A percentile compares a stretch with the other conserved stretches of the same genome.
Conservation (phyloP, 768 basidiomycete species). For the Termitomyces sp. region DNA sequence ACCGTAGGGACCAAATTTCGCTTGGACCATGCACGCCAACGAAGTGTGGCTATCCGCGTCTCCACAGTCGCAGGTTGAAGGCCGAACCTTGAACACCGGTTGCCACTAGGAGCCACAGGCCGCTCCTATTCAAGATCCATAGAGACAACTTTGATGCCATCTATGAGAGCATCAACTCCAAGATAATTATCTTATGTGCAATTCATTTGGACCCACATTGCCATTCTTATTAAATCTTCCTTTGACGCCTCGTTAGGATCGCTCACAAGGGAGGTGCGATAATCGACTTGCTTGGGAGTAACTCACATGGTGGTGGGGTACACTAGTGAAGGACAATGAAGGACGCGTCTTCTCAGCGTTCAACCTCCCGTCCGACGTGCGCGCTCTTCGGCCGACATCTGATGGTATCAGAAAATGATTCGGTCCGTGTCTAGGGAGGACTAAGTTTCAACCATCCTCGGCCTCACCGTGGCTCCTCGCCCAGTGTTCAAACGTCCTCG, state of each 20-base stretch:
- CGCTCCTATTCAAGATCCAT: neutral
- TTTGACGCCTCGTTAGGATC: neutral
- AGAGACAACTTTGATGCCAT: neutral
- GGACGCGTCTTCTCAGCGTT: neutral
- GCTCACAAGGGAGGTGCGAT: neutral
- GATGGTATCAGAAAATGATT: slow-evolving; percentile 1
- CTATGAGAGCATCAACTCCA: no score
- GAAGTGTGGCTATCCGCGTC: slow-evolving; percentile 6
- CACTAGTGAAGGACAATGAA: neutral
- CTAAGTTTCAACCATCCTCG: slow-evolving; percentile 1
- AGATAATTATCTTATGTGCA: no score
- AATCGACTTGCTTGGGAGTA: neutral
- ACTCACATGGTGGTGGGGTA: no score
- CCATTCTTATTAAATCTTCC: neutral
- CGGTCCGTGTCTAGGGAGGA: neutral
- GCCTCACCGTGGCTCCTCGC: neutral
- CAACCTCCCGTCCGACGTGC: neutral
- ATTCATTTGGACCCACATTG: neutral
- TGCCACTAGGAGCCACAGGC: slow-evolving; percentile 7
- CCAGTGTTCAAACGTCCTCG: neutral
- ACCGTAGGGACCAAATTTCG: slow-evolving; percentile 8
- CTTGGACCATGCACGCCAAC: slow-evolving; percentile 8
- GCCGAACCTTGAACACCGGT: slow-evolving; percentile 6
- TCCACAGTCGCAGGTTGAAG: neutral
- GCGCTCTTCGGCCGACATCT: neutral